Evolutionary conservation across 169 alveolate species (phyloP).

Genomic region (Babesia sp.): DNA sequence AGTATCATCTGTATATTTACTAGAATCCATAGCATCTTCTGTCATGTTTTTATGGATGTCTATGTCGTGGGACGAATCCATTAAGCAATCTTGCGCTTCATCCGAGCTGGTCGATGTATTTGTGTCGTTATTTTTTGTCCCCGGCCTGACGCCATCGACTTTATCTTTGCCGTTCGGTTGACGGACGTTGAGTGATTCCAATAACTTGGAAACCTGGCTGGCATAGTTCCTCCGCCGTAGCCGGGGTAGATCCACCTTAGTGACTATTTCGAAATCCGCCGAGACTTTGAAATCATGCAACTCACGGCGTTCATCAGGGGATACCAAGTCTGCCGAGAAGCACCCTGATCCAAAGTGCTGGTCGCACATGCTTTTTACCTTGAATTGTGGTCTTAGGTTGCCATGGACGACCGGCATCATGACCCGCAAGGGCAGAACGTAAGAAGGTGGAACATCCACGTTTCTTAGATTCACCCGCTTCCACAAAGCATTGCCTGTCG

Average conservation of each 20-base stretch:
- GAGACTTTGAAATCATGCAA: constrained; percentile 4
- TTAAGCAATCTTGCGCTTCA: not conserved
- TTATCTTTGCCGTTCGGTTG: not conserved
- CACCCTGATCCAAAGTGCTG: not conserved
- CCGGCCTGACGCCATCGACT: not conserved
- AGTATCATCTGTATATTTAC: not conserved
- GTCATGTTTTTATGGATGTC: not conserved
- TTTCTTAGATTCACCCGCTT: constrained; percentile 22
- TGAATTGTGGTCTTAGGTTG: constrained; percentile 29
- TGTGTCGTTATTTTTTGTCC: not conserved
- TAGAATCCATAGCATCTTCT: not conserved
- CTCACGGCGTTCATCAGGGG: constrained; percentile 9
- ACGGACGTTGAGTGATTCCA: constrained; percentile 4
- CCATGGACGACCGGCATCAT: constrained; percentile 29
- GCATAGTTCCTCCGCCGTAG: constrained; percentile 33
- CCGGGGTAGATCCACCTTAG: constrained; percentile 38
- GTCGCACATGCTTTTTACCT: constrained; percentile 5
- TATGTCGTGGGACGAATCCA: not conserved
- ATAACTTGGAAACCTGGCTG: constrained; percentile 35
- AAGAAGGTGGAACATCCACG: constrained; percentile 43
- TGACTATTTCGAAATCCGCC: not conserved
- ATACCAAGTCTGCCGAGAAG: not conserved
- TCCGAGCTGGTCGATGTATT: not conserved
- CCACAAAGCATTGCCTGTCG: constrained; percentile 49
- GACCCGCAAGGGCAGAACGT: constrained; percentile 40